phyloP scores from a whole-genome alignment of 352 stramenopile genomes.

The Phytopythium ostracodes region DNA sequence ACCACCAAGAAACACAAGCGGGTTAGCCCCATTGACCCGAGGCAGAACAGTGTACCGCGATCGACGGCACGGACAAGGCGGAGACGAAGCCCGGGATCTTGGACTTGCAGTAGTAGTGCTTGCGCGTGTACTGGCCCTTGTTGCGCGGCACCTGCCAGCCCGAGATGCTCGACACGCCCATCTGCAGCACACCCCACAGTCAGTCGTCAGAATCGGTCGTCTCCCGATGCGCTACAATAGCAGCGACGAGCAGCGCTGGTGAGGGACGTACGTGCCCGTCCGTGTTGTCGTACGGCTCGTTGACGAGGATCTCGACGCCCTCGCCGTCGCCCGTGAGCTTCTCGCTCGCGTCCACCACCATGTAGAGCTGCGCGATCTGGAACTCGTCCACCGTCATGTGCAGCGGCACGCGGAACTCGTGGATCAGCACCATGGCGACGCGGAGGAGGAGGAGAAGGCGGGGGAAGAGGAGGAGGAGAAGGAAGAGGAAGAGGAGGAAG shows the following conservation, averaged over 20 bases:
- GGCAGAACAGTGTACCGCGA: neutral
- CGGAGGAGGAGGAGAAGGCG: no score
- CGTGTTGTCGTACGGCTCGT: slow-evolving; percentile 84
- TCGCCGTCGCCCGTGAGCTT: slow-evolving; percentile 82
- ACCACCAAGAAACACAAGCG: no score
- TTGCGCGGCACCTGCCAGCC: slow-evolving; percentile 65
- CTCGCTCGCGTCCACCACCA: slow-evolving; percentile 85
- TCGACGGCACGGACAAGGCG: slow-evolving; percentile 46
- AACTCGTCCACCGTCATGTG: slow-evolving; percentile 87
- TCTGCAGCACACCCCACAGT: slow-evolving; percentile 13
- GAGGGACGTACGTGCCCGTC: slow-evolving; percentile 62
- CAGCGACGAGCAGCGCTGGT: no score
- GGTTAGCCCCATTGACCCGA: no score
- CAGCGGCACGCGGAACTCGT: slow-evolving; percentile 85
- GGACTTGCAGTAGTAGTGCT: slow-evolving; percentile 87
- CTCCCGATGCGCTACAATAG: no score
- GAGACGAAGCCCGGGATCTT: slow-evolving; percentile 81
- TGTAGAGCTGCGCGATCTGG: slow-evolving; percentile 83
- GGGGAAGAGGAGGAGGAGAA: slow-evolving; percentile 7
- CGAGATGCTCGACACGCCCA: slow-evolving; percentile 74
- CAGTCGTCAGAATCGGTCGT: neutral
- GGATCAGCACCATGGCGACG: slow-evolving; percentile 86
- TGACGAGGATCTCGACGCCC: slow-evolving; percentile 85
- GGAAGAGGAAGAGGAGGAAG: slow-evolving; percentile 7
- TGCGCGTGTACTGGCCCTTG: slow-evolving; percentile 86